Conservation (phyloP, 1,139 yeast genomes). For the Nematodospora anomalae region DNA sequence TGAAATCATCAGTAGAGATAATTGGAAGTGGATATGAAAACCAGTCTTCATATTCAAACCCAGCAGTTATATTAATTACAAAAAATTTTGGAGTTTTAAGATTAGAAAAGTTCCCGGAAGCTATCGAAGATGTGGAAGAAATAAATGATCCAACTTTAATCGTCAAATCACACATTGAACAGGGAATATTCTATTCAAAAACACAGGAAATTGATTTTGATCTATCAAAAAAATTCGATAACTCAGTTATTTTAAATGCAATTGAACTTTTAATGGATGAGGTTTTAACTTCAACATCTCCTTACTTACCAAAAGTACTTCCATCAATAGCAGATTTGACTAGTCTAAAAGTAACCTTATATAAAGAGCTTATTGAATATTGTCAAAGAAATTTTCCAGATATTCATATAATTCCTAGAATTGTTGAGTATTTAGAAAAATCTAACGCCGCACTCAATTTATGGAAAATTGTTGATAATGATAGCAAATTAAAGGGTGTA, state of each 20-base stretch:
- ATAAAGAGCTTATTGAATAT: constrained; percentile 46
- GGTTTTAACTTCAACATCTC: constrained; percentile 48
- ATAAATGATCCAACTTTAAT: constrained; percentile 34
- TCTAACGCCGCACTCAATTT: constrained; percentile 53
- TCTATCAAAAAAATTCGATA: constrained; percentile 32
- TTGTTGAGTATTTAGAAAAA: constrained; percentile 57
- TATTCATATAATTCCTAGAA: constrained; percentile 27
- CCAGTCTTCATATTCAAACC: constrained; percentile 29
- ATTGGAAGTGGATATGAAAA: constrained; percentile 62
- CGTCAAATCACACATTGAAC: constrained; percentile 74
- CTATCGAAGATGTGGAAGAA: constrained; percentile 15
- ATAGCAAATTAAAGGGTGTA: constrained; percentile 6
- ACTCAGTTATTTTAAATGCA: constrained; percentile 48
- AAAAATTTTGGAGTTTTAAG: constrained; percentile 63
- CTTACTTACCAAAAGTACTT: constrained; percentile 31
- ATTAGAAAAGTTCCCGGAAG: constrained; percentile 48
- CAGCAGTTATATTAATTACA: constrained; percentile 53
- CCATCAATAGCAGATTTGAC: constrained; percentile 30
- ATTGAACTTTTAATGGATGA: constrained; percentile 51
- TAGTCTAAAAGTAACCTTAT: constrained; percentile 25
- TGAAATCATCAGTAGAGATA: constrained; percentile 53
- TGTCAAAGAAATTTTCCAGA: constrained; percentile 47
- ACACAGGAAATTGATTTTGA: constrained; percentile 58
- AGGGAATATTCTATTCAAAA: constrained; percentile 66
- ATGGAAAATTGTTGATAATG: constrained; percentile 40